phyloP scores from a whole-genome alignment of 805 yeast species.

The Candida wancherniae region DNA sequence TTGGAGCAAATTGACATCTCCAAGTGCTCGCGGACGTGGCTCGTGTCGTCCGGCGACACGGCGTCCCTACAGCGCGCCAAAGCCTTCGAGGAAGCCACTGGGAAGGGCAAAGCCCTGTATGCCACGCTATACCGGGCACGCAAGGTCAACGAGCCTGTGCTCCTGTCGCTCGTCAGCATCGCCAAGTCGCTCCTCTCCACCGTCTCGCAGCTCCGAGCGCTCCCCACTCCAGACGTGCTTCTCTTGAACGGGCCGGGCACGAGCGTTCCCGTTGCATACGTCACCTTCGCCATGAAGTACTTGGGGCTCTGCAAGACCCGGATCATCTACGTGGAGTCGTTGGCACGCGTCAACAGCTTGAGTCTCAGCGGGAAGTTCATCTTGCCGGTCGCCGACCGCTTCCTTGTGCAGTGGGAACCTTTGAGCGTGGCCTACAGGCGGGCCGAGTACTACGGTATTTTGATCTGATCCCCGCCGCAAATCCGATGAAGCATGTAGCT shows the following conservation, averaged over 20 bases:
- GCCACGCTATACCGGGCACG: constrained; percentile 53
- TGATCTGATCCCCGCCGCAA: constrained; percentile 44
- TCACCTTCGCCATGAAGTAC: constrained; percentile 47
- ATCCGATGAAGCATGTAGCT: too few species aligned
- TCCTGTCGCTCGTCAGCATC: constrained; percentile 46
- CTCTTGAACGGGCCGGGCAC: constrained; percentile 82
- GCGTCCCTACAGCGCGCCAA: constrained; percentile 42
- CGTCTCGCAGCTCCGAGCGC: constrained; percentile 20
- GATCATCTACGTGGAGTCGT: constrained; percentile 77
- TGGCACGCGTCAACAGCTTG: constrained; percentile 73
- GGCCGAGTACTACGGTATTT: constrained; percentile 72
- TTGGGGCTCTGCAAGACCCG: constrained; percentile 45
- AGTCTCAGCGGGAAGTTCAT: constrained; percentile 75
- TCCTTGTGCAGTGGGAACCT: constrained; percentile 86
- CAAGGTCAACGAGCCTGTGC: constrained; percentile 50
- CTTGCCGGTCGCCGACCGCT: constrained; percentile 67
- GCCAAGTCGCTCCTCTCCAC: constrained; percentile 31
- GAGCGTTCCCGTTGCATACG: constrained; percentile 61
- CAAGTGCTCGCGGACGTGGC: constrained; percentile 32
- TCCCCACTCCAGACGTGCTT: constrained; percentile 40
- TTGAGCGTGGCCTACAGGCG: constrained; percentile 48
- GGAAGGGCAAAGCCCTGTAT: constrained; percentile 14
- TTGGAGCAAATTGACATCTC: constrained; percentile 36
- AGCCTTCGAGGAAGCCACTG: constrained; percentile 26
- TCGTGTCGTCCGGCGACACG: constrained; percentile 47